A percentile compares a stretch with the other conserved stretches of the same genome.
Evolutionary conservation across 2,329 filamentous ascomycete species (phyloP).

Genomic region (Thyridium curvatum): DNA sequence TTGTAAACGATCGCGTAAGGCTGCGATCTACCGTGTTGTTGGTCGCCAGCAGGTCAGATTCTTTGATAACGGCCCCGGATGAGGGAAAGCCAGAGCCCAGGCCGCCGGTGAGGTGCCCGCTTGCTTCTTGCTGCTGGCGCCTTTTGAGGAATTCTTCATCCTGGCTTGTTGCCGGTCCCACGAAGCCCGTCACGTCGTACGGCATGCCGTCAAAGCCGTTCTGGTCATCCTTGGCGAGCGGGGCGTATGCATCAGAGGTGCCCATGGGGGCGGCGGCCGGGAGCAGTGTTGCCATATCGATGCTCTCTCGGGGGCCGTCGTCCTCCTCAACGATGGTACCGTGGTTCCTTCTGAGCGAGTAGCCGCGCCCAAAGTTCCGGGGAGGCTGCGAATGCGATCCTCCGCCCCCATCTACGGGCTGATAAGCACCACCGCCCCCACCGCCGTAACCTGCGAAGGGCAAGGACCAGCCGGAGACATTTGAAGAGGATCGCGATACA

Average conservation of each 20-base stretch:
- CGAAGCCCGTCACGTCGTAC: constrained; percentile 39
- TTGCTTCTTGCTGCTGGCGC: constrained; percentile 46
- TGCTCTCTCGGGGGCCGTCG: constrained; percentile 22
- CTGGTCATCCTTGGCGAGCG: constrained; percentile 21
- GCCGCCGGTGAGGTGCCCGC: constrained; percentile 50
- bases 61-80: constrained; percentile 35
- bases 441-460: not conserved
- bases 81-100: constrained; percentile 42
- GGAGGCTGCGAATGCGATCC: constrained; percentile 4
- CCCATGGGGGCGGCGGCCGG: constrained; percentile 32
- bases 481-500: constrained; percentile 16
- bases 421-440: not conserved
- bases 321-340: constrained; percentile 30
- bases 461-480: not conserved
- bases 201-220: constrained; percentile 20
- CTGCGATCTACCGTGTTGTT: constrained; percentile 24
- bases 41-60: constrained; percentile 41
- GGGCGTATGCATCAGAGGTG: constrained; percentile 18
- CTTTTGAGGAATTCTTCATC: constrained; percentile 35
- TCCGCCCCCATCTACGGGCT: not conserved
- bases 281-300: constrained; percentile 31
- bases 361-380: constrained; percentile 7
- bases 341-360: constrained; percentile 13
- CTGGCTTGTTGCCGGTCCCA: constrained; percentile 37
- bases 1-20: constrained; percentile 30